A percentile compares a stretch with the other conserved stretches of the same genome.
Evolutionary conservation across 345 rosid genomes (phyloP).

Genomic region (Reutealis trisperma): DNA sequence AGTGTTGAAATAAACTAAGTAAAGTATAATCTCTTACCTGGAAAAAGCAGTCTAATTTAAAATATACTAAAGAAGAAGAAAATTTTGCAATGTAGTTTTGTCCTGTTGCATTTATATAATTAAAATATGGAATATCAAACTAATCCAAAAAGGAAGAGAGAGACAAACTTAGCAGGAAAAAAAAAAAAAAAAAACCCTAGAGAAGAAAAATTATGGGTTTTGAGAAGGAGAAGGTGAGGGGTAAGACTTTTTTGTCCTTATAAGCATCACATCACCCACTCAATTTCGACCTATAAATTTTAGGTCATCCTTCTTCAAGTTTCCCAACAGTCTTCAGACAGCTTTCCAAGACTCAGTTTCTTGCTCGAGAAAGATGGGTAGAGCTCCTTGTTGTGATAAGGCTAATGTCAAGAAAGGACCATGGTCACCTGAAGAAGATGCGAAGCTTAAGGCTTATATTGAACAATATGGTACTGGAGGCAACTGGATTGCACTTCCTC

Average conservation of each 20-base stretch:
- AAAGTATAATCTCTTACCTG: constrained; percentile 5
- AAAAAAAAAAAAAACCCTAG: constrained; percentile 74
- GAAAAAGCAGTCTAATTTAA: constrained; percentile 39
- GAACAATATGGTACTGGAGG: constrained; percentile 84
- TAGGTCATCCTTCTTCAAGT: constrained; percentile 28
- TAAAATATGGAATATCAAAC: constrained; percentile 43
- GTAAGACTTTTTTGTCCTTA: constrained; percentile 41
- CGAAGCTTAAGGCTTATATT: constrained; percentile 84
- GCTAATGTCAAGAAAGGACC: constrained; percentile 93
- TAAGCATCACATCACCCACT: constrained; percentile 35
- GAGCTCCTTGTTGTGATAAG: constrained; percentile 99
- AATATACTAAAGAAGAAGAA: constrained; percentile 30
- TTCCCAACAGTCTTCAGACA: constrained; percentile 24
- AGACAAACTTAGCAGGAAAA: constrained; percentile 1
- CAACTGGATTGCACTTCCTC: constrained; percentile 99
- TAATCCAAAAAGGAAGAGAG: constrained; percentile 67
- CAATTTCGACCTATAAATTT: constrained; percentile 48
- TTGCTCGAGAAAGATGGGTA: constrained; percentile 57
- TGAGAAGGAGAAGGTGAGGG: constrained; percentile 31
- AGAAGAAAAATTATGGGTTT: constrained; percentile 36
- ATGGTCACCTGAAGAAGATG: constrained; percentile 98
- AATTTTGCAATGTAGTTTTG: constrained; percentile 33
- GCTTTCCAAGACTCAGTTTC: neutral
- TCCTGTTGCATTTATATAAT: constrained; percentile 28
- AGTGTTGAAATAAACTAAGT: constrained; percentile 25